These are phyloP conservation scores for Euphorbia tirucalli DNA, from an alignment of 345 rosid species.

Conservation along the genomic window DNA sequence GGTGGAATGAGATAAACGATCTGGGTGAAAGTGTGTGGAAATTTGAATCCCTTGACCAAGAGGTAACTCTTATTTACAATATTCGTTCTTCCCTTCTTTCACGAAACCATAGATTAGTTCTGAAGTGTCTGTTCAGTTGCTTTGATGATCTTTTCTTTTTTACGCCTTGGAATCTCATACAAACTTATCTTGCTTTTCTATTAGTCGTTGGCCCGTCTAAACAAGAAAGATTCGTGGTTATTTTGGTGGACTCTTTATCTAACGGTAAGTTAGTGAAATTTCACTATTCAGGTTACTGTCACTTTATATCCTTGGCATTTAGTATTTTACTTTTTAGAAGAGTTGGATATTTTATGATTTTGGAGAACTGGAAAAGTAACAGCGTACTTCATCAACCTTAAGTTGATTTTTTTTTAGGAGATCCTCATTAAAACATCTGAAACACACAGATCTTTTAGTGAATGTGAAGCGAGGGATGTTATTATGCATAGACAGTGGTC, in stretches of 20 bases:
- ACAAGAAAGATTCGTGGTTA: constrained; percentile 79
- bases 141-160: constrained; percentile 6
- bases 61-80: constrained; percentile 46
- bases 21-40: constrained; percentile 98
- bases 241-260: constrained; percentile 88
- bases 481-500: not conserved
- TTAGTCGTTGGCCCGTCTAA: constrained; percentile 70
- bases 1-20: constrained; percentile 99
- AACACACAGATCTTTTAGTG: not conserved
- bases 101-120: not conserved
- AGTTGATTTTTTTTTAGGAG: not conserved
- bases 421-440: constrained; percentile 1
- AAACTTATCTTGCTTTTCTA: constrained; percentile 18
- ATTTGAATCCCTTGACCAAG: constrained; percentile 97
- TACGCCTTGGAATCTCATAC: constrained; percentile 8
- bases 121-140: constrained; percentile 1
- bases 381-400: not conserved
- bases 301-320: not conserved
- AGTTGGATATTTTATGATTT: constrained; percentile 1
- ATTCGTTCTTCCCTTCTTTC: not conserved
- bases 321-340: not conserved
- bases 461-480: not conserved
- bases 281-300: not conserved
- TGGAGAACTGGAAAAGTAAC: not conserved
- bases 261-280: constrained; percentile 40